Conservation (phyloP, 805 yeast genomes). For the Zygosaccharomyces gambellarensis region DNA sequence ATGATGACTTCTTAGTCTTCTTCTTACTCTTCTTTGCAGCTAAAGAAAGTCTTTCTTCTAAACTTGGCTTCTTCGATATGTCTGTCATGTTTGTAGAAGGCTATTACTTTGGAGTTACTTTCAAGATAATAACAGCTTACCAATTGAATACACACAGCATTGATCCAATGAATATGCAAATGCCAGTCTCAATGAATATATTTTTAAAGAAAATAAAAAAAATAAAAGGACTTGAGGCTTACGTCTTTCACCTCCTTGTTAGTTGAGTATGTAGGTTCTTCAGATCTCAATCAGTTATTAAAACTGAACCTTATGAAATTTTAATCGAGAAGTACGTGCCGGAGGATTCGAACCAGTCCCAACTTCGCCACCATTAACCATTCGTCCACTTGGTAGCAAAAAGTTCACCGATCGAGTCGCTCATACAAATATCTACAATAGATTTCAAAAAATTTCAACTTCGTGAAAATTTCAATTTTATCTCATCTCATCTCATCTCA, state of each 20-base stretch:
- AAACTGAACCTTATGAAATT: background rate
- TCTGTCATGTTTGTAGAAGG: constrained; percentile 7
- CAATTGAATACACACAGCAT: background rate
- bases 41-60: constrained; percentile 79
- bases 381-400: background rate
- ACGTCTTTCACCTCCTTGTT: background rate
- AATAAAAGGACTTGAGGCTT: no score
- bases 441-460: background rate
- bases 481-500: constrained; percentile 10
- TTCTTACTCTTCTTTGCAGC: constrained; percentile 55
- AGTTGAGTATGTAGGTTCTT: background rate
- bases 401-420: no score
- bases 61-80: constrained; percentile 57
- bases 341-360: background rate
- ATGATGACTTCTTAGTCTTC: constrained; percentile 26
- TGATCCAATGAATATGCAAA: background rate
- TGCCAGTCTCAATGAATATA: background rate
- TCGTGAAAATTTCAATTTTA: background rate
- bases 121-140: background rate
- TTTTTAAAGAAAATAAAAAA: background rate
- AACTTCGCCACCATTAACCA: no score
- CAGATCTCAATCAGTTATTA: background rate
- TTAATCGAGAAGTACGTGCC: background rate
- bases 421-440: background rate
- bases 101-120: background rate